Conservation (phyloP, 179 eudicot species). For the Corrigiola litoralis region DNA sequence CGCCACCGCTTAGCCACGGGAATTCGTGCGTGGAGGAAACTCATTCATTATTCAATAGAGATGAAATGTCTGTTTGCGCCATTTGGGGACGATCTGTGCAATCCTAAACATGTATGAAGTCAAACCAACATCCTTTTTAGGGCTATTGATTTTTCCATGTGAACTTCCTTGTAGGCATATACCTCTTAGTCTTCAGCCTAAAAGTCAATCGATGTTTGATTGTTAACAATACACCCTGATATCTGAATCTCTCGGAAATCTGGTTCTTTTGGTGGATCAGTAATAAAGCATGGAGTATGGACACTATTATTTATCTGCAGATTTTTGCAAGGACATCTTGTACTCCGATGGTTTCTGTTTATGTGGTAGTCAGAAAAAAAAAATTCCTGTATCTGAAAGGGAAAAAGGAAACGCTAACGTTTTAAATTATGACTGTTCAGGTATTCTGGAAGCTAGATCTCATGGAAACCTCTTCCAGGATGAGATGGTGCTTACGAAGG, state of each 20-base stretch:
- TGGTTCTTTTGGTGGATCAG: background rate
- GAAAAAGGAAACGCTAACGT: background rate
- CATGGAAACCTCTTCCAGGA: conserved; percentile 91
- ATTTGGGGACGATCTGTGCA: conserved; percentile 48
- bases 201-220: background rate
- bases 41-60: conserved; percentile 79
- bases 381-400: background rate
- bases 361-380: background rate
- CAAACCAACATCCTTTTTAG: conserved; percentile 7
- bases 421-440: conserved; percentile 38
- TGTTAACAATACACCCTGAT: conserved; percentile 5
- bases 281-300: background rate
- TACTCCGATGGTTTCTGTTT: background rate
- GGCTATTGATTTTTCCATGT: conserved; percentile 2
- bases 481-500: conserved; percentile 80
- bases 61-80: conserved; percentile 89
- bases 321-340: background rate
- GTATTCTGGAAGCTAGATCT: conserved; percentile 91
- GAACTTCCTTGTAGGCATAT: background rate
- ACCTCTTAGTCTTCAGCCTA: background rate
- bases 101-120: conserved; percentile 60
- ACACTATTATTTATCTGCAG: background rate
- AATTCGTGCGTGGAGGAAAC: conserved; percentile 92
- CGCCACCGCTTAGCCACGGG: conserved; percentile 68
- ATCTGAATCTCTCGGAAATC: background rate